Percentiles rank a stretch among this genome's conserved stretches.
These are phyloP conservation scores for Alternaria incomplexa DNA, from an alignment of 2,329 filamentous ascomycete genomes.

Conservation along the genomic window DNA sequence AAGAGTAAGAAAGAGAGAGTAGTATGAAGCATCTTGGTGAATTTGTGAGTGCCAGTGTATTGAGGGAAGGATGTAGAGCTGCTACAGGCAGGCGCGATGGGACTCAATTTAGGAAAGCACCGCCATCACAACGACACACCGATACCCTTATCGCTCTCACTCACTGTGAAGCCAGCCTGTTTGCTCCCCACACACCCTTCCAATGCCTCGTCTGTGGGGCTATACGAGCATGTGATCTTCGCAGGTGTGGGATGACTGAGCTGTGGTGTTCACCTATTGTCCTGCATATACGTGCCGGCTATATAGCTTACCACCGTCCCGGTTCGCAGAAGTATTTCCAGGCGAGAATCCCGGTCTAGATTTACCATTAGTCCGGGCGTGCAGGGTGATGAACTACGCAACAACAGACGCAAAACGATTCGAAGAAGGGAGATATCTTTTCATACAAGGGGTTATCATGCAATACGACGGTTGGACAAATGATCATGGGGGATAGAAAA, in stretches of 20 bases:
- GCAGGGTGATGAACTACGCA: neutral
- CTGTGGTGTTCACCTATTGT: neutral
- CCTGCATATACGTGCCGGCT: slow-evolving; percentile 6
- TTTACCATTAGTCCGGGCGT: neutral
- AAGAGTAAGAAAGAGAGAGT: neutral
- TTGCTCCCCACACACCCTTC: neutral
- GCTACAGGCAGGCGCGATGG: neutral
- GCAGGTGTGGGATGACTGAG: neutral
- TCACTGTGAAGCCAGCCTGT: neutral
- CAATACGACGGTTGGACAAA: slow-evolving; percentile 12
- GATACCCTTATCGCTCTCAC: neutral
- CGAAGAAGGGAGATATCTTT: slow-evolving; percentile 14
- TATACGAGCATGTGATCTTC: neutral
- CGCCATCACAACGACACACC: neutral
- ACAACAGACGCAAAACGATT: neutral
- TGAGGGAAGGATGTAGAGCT: neutral
- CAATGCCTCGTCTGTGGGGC: neutral
- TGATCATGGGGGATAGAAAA: slow-evolving; percentile 19
- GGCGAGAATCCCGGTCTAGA: neutral
- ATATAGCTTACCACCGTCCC: neutral
- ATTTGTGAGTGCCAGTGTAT: neutral
- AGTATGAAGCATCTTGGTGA: neutral
- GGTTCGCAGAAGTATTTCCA: neutral
- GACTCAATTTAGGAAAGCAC: neutral
- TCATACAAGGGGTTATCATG: slow-evolving; percentile 21